phyloP scores from a whole-genome alignment of 2,329 filamentous ascomycete genomes.

The Ophiostoma himal-ulmi region DNA sequence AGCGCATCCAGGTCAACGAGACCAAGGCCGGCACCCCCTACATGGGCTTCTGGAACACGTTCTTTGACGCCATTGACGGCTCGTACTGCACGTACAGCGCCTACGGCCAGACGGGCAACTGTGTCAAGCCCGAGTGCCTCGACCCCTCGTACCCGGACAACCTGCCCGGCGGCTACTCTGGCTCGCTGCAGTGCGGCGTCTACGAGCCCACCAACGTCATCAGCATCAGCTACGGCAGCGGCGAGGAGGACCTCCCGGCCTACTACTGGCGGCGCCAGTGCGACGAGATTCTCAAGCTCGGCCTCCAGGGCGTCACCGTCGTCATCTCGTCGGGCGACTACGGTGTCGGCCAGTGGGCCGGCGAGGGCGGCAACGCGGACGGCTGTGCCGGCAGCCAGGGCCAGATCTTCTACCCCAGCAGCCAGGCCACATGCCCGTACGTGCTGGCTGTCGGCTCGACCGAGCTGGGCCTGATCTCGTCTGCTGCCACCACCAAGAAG shows the following conservation, averaged over 20 bases:
- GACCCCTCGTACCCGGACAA: constrained; percentile 47
- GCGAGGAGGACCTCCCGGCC: constrained; percentile 48
- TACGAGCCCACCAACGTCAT: constrained; percentile 51
- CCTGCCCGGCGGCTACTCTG: constrained; percentile 43
- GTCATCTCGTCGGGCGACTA: constrained; percentile 45
- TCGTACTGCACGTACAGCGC: constrained; percentile 46
- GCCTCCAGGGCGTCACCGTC: constrained; percentile 44
- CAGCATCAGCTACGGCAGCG: constrained; percentile 51
- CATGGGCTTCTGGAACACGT: constrained; percentile 32
- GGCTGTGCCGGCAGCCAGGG: constrained; percentile 27
- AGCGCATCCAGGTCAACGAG: constrained; percentile 31
- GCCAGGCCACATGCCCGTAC: constrained; percentile 40
- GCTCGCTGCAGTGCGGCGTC: constrained; percentile 34
- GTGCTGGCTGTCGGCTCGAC: constrained; percentile 49
- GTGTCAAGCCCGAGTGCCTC: constrained; percentile 33
- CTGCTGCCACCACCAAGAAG: neutral
- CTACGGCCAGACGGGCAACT: constrained; percentile 44
- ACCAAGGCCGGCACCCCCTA: constrained; percentile 22
- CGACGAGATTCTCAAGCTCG: constrained; percentile 49
- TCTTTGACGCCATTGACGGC: constrained; percentile 46
- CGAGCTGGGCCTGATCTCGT: constrained; percentile 32
- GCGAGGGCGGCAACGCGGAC: constrained; percentile 29
- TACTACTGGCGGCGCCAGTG: constrained; percentile 50
- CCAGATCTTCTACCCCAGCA: constrained; percentile 27
- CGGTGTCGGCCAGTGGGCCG: constrained; percentile 38